A percentile compares a stretch with the other conserved stretches of the same genome.
Evolutionary conservation across 176 grass and related monocot genomes (phyloP).

Genomic region (Oryza rufipogon): DNA sequence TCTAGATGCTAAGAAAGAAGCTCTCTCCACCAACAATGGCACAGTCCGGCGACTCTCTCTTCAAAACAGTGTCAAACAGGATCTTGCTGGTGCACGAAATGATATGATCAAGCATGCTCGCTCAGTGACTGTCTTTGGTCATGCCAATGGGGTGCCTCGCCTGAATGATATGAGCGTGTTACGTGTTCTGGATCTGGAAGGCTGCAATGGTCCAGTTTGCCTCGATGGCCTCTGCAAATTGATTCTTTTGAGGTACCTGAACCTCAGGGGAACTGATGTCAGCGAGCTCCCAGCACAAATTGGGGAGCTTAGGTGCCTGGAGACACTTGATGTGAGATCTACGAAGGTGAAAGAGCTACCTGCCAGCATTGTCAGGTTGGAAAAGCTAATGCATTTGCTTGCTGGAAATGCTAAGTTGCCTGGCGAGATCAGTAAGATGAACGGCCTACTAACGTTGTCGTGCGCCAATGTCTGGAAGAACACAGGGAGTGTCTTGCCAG

Average conservation of each 20-base stretch:
- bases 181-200: constrained; percentile 51
- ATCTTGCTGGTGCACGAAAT: background rate
- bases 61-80: constrained; percentile 23
- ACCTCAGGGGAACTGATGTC: constrained; percentile 40
- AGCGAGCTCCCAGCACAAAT: constrained; percentile 35
- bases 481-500: background rate
- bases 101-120: constrained; percentile 37
- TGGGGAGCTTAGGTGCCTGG: constrained; percentile 44
- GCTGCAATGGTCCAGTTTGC: constrained; percentile 27
- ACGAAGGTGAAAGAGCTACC: constrained; percentile 49
- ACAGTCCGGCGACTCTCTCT: constrained; percentile 44
- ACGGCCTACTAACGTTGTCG: constrained; percentile 15
- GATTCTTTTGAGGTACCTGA: constrained; percentile 51
- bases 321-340: constrained; percentile 53
- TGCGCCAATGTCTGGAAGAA: constrained; percentile 5
- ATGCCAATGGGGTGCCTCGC: background rate
- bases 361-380: constrained; percentile 24
- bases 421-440: constrained; percentile 22
- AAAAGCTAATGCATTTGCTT: constrained; percentile 38
- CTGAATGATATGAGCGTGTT: constrained; percentile 37
- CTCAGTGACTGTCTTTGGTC: constrained; percentile 37
- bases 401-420: constrained; percentile 28
- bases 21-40: background rate
- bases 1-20: constrained; percentile 20
- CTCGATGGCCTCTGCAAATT: constrained; percentile 39